phyloP scores from a whole-genome alignment of 2,329 filamentous ascomycete species.

The Penicillium sp. region DNA sequence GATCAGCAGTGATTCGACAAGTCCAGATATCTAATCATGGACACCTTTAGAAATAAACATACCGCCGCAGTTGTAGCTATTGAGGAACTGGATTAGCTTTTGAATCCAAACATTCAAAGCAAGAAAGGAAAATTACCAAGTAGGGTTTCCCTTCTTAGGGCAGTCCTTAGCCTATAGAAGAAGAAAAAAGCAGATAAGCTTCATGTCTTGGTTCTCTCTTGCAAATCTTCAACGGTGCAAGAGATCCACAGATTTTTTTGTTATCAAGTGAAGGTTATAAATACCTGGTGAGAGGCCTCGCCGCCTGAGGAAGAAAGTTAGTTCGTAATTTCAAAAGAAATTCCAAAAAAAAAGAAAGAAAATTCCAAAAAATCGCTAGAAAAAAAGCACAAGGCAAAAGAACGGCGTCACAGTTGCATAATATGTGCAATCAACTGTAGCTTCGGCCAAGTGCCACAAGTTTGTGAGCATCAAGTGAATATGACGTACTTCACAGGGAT shows the following conservation, averaged over 20 bases:
- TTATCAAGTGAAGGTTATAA: conserved; percentile 25
- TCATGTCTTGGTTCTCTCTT: not conserved
- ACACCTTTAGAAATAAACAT: conserved; percentile 36
- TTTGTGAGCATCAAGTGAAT: not conserved
- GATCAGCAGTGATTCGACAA: conserved; percentile 28
- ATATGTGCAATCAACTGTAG: not conserved
- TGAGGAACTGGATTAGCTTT: conserved; percentile 6
- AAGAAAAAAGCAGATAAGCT: conserved; percentile 24
- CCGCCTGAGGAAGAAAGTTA: conserved; percentile 56
- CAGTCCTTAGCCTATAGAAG: conserved; percentile 70
- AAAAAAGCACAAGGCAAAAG: no score
- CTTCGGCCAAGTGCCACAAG: not conserved
- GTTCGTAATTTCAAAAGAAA: conserved; percentile 10
- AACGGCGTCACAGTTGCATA: not conserved
- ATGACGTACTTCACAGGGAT: conserved; percentile 6
- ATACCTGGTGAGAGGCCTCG: conserved; percentile 72
- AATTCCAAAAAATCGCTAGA: not conserved
- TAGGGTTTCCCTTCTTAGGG: conserved; percentile 77
- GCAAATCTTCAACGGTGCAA: not conserved
- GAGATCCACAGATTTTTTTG: conserved; percentile 16
- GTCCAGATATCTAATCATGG: not conserved
- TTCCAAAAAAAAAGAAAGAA: not conserved
- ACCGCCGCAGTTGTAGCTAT: conserved; percentile 79
- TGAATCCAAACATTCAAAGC: not conserved
- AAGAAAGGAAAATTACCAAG: conserved; percentile 61